Conservation (phyloP, 139 green algal species). For the Tetraselmis striata region DNA sequence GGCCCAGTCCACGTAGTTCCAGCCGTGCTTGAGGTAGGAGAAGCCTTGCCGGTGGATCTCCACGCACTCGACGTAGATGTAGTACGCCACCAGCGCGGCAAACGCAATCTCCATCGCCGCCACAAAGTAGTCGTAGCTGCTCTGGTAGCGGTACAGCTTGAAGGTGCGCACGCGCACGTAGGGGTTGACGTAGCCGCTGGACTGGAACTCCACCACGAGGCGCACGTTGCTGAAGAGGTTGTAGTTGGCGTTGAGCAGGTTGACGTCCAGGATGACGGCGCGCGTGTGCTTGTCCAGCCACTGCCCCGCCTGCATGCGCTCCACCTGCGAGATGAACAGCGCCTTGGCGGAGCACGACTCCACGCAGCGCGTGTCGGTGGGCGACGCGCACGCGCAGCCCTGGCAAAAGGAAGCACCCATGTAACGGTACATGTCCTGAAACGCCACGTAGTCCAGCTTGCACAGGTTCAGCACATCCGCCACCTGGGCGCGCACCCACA, state of each 20-base stretch:
- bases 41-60: conserved; percentile 9
- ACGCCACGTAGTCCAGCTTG: conserved; percentile 19
- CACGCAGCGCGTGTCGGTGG: not conserved
- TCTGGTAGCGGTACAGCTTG: conserved; percentile 25
- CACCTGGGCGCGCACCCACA: too few relatives aligned
- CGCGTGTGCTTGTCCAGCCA: conserved; percentile 24
- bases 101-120: conserved; percentile 19
- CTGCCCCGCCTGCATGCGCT: conserved; percentile 4
- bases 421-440: conserved; percentile 9
- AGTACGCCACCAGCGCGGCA: conserved; percentile 15
- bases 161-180: conserved; percentile 13
- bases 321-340: conserved; percentile 17
- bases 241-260: conserved; percentile 15
- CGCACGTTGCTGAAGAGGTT: conserved; percentile 29
- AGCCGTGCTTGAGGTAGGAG: conserved; percentile 16
- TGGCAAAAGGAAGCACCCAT: conserved; percentile 22
- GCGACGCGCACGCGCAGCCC: not conserved
- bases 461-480: not conserved
- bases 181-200: conserved; percentile 8
- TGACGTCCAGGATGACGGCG: conserved; percentile 24
- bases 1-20: conserved; percentile 29
- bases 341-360: conserved; percentile 3
- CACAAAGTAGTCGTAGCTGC: conserved; percentile 9
- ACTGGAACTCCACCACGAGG: conserved; percentile 18
- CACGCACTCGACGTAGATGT: conserved; percentile 20